A percentile compares a stretch with the other conserved stretches of the same genome.
phyloP scores from a whole-genome alignment of 805 yeast species.

The Diddensiella transvaalensis region DNA sequence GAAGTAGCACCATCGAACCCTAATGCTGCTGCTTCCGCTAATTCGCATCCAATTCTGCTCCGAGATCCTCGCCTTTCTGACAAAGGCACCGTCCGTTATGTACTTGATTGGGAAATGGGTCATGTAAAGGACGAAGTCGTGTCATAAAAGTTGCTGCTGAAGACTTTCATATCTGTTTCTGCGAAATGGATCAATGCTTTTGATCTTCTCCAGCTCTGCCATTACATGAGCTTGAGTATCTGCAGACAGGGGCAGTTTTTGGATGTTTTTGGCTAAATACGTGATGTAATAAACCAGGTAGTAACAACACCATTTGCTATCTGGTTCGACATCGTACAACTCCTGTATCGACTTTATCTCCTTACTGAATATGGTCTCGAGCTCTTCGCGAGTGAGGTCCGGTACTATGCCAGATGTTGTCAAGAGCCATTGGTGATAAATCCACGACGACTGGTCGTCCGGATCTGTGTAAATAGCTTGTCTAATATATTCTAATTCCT shows the following conservation, averaged over 20 bases:
- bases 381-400: constrained; percentile 31
- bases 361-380: constrained; percentile 39
- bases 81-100: constrained; percentile 31
- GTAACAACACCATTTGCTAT: constrained; percentile 73
- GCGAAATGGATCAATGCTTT: constrained; percentile 28
- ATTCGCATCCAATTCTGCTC: neutral
- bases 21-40: neutral
- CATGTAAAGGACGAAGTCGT: constrained; percentile 21
- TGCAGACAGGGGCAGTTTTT: constrained; percentile 15
- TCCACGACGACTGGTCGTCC: constrained; percentile 91
- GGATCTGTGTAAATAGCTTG: constrained; percentile 92
- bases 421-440: constrained; percentile 78
- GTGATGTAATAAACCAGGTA: constrained; percentile 45
- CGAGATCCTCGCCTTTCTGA: constrained; percentile 34
- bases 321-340: constrained; percentile 68
- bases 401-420: constrained; percentile 32
- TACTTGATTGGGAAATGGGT: constrained; percentile 28
- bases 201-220: constrained; percentile 32
- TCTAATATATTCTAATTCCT: constrained; percentile 66
- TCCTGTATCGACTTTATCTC: constrained; percentile 53
- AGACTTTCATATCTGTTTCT: constrained; percentile 25
- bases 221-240: constrained; percentile 29
- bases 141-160: constrained; percentile 8
- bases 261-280: constrained; percentile 25
- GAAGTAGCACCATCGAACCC: neutral